Base-by-base conservation (phyloP, 164 flowering plant genomes). In the Chimonanthus salicifolius region DNA sequence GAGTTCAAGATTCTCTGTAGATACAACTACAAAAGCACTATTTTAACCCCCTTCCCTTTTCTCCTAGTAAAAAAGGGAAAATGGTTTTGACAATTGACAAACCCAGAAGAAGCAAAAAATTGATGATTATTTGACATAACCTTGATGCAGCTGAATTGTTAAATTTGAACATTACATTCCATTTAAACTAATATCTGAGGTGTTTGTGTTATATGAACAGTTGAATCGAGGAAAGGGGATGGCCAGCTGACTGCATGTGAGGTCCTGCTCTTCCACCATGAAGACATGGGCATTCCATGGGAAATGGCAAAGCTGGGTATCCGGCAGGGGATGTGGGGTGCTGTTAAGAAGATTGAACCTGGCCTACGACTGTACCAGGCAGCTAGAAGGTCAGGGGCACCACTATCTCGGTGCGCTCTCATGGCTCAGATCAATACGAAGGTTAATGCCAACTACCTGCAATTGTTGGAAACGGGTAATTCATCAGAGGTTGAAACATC, bases 271-370 rank as follows among this genome's bases (percentile, higher is more conserved):
- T 91, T 88, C 75, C 97, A 91, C 75, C 82, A 88, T 64, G 97
- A 91, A 80, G 94, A 89, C 33, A 89, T 91, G 91, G 97, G 97
- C 43, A 89, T 91, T 20, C 94, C 97, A 15, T 78, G 88, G 87
- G 94, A 91, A 74, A 87, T 91, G 60, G 92, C 90, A 3, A 89
- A 89, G 74, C 80, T 89, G 43, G 97, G 97, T n/a, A 82, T 89
- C 4, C 82, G 90, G 43, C 90, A 85, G 50, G 97, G 92, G 3
- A 91, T 89, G 97, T 89, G 92, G 97, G 89, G 92, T 49, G 72
- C 87, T 58, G 97, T 89, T 45, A 86, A 87, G 83, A 89, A 85
- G 79, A 82, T 91, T 45, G 91, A 88, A 62, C 86, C 87, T 45
- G 90, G 90, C 67, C 68, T 88, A 47, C 86, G 88, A 4, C 85